Evolutionary conservation across 208 protist species (phyloP).

Genomic region (Porcisia deanei): DNA sequence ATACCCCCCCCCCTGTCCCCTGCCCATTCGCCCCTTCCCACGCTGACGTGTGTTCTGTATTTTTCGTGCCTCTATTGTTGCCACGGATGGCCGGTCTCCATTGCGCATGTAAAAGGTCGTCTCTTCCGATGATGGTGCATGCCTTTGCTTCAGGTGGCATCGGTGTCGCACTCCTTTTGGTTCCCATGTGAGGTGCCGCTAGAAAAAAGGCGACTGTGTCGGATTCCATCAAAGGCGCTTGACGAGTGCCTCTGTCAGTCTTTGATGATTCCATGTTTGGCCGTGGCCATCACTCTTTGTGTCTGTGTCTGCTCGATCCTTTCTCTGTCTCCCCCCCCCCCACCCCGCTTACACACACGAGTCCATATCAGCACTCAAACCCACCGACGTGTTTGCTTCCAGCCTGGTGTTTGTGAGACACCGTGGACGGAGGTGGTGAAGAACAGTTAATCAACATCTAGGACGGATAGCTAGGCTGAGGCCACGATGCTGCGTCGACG

Average conservation of each 20-base stretch:
- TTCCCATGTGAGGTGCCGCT: no score
- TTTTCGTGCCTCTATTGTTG: no score
- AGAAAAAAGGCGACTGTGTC: no score
- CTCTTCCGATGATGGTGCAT: no score
- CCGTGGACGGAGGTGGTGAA: not conserved
- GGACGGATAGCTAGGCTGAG: not conserved
- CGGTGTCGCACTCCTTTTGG: no score
- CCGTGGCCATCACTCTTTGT: not conserved
- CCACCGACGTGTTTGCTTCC: not conserved
- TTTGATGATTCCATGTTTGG: not conserved
- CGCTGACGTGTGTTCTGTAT: no score
- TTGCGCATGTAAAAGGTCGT: no score
- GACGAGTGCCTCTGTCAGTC: not conserved
- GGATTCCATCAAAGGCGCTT: no score
- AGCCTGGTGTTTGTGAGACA: not conserved
- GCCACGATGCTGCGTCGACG: slow-evolving; percentile 4
- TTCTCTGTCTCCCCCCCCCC: not conserved
- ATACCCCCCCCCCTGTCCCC: not conserved
- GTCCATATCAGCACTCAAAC: not conserved
- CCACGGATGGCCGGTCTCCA: no score
- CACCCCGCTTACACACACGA: not conserved
- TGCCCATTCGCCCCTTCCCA: not conserved
- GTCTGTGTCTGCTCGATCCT: not conserved
- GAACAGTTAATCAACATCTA: not conserved
- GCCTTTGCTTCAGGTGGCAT: no score